Conservation (phyloP, 352 stramenopile genomes). For the Globisporangium paddicum region DNA sequence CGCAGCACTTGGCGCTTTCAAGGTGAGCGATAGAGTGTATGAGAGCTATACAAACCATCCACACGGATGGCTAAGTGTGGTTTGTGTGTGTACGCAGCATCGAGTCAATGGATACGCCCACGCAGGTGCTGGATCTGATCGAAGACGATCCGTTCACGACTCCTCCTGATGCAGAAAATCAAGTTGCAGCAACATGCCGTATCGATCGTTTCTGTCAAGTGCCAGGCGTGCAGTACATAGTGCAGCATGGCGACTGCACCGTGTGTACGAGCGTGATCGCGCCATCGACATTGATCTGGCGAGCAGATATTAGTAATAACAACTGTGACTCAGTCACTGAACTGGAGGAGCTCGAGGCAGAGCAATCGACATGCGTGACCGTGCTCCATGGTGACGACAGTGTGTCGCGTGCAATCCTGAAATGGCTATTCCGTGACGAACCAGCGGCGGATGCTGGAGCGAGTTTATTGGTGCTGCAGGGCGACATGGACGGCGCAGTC, state of each 20-base stretch:
- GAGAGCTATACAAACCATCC: too few species aligned
- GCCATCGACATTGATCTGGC: constrained; percentile 43
- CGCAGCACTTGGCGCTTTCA: constrained; percentile 1
- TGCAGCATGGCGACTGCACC: constrained; percentile 18
- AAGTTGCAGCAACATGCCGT: not conserved
- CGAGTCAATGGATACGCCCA: constrained; percentile 4
- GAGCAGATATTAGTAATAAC: not conserved
- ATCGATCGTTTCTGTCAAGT: constrained; percentile 26
- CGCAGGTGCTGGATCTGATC: constrained; percentile 4
- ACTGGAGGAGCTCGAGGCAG: constrained; percentile 53
- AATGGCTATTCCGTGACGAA: constrained; percentile 21
- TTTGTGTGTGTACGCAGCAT: not conserved
- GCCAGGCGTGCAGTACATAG: constrained; percentile 33
- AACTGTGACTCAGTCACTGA: constrained; percentile 13
- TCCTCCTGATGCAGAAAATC: not conserved
- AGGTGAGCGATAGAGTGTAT: not conserved
- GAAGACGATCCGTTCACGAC: constrained; percentile 3
- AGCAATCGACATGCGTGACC: constrained; percentile 50
- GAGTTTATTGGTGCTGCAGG: constrained; percentile 40
- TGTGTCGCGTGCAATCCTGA: constrained; percentile 15
- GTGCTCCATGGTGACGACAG: constrained; percentile 16
- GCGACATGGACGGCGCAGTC: constrained; percentile 47
- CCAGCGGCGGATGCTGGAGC: not conserved
- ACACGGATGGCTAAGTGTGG: not conserved
- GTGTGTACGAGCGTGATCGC: constrained; percentile 49